These are phyloP conservation scores for Avena sativa DNA, from an alignment of 176 grass and related monocot genomes.

Conservation along the genomic window DNA sequence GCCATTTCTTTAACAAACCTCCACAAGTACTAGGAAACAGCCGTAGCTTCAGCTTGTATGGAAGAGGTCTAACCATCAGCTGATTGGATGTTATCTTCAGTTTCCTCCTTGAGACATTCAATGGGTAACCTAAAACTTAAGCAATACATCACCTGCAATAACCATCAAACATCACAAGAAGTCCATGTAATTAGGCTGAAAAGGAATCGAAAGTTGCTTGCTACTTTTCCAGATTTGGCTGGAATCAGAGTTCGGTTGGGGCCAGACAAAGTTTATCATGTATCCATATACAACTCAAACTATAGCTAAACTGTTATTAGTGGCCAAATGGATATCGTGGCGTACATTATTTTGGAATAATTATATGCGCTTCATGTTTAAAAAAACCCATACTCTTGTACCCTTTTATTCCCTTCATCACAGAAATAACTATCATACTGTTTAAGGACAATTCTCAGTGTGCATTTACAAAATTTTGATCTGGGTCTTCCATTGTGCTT, in stretches of 20 bases:
- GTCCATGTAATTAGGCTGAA: neutral
- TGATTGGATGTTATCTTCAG: conserved; percentile 20
- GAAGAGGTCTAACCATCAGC: conserved; percentile 5
- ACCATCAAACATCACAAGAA: conserved; percentile 36
- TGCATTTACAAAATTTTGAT: neutral
- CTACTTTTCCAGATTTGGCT: neutral
- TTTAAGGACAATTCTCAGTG: neutral
- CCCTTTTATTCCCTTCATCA: neutral
- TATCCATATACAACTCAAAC: conserved; percentile 4
- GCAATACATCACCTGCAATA: conserved; percentile 86
- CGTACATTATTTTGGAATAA: neutral
- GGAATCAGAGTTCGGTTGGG: neutral
- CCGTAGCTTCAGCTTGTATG: neutral
- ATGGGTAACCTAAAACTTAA: conserved; percentile 85
- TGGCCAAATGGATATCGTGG: neutral
- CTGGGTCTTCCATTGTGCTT: neutral
- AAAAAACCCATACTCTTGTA: no score
- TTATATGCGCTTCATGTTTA: neutral
- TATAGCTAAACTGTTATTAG: neutral
- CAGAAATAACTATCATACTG: neutral
- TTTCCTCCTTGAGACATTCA: conserved; percentile 52
- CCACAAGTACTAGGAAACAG: neutral
- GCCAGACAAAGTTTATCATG: neutral
- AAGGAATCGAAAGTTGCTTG: neutral
- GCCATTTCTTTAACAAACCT: conserved; percentile 13